Conservation (phyloP, 768 basidiomycete species). For the Xerocomellus intermedius region DNA sequence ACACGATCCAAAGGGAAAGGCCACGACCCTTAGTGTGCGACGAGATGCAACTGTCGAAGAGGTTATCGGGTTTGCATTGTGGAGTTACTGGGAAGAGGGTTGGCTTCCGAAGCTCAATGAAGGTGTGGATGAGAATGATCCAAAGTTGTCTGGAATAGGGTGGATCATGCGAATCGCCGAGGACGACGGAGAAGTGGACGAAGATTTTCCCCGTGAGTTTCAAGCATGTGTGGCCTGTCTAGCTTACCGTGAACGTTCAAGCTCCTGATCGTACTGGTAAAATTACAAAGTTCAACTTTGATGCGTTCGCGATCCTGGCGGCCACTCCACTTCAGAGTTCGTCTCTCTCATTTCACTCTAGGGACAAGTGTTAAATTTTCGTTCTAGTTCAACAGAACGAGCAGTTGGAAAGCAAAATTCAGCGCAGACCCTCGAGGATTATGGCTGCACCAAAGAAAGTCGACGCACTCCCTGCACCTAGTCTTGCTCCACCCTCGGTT, state of each 20-base stretch:
- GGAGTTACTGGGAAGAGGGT: constrained; percentile 90
- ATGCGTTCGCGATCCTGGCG: constrained; percentile 85
- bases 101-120: constrained; percentile 78
- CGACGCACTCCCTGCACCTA: constrained; percentile 41
- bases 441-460: constrained; percentile 59
- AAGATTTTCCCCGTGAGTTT: constrained; percentile 91
- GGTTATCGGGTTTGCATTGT: constrained; percentile 89
- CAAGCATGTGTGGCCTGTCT: not conserved
- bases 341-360: constrained; percentile 16
- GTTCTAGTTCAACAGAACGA: constrained; percentile 71
- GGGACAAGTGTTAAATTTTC: not conserved
- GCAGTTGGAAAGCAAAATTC: constrained; percentile 74
- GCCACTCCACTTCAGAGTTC: constrained; percentile 69
- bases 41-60: constrained; percentile 93
- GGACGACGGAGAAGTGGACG: constrained; percentile 97
- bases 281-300: constrained; percentile 85
- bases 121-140: constrained; percentile 59
- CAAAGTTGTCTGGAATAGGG: constrained; percentile 72
- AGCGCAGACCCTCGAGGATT: constrained; percentile 70
- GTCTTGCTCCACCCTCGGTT: constrained; percentile 40
- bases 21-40: constrained; percentile 73
- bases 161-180: constrained; percentile 96
- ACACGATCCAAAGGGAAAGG: constrained; percentile 52
- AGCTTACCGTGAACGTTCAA: constrained; percentile 31
- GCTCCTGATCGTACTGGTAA: constrained; percentile 88